phyloP scores from a whole-genome alignment of 2,329 filamentous ascomycete species.

The Alternaria ventricosa region DNA sequence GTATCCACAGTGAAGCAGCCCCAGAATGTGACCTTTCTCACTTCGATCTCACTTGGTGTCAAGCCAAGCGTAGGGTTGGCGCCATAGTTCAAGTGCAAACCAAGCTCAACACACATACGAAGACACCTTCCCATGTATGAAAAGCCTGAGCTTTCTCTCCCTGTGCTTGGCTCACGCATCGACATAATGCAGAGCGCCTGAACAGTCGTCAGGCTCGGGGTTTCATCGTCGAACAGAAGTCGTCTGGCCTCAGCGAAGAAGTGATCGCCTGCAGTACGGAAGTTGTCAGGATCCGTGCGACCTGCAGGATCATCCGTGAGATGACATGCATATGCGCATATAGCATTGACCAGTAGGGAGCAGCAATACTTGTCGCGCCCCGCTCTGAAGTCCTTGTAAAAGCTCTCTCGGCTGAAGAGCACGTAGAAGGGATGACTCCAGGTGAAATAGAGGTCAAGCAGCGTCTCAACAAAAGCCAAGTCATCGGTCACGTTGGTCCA shows the following conservation, averaged over 20 bases:
- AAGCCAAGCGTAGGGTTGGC: conserved; percentile 40
- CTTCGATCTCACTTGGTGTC: conserved; percentile 54
- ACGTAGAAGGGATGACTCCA: conserved; percentile 80
- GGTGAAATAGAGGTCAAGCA: conserved; percentile 70
- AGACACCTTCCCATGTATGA: conserved; percentile 76
- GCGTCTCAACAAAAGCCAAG: conserved; percentile 64
- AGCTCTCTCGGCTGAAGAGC: conserved; percentile 74
- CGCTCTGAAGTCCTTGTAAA: conserved; percentile 68
- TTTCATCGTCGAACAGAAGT: conserved; percentile 64
- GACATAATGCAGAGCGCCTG: conserved; percentile 80
- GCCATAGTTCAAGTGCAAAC: conserved; percentile 62
- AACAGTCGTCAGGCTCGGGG: conserved; percentile 71
- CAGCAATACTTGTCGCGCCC: conserved; percentile 71
- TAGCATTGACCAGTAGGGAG: conserved; percentile 68
- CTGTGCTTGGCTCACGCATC: conserved; percentile 74
- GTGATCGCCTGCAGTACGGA: conserved; percentile 72
- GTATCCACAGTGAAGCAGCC: conserved; percentile 58
- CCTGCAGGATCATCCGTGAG: conserved; percentile 71
- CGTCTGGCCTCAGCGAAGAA: conserved; percentile 74
- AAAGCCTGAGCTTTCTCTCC: conserved; percentile 75
- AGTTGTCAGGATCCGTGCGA: conserved; percentile 66
- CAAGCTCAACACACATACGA: conserved; percentile 74
- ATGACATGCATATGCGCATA: conserved; percentile 70
- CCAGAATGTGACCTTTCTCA: conserved; percentile 62
- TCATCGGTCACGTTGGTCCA: conserved; percentile 71